Percentiles rank a stretch among this genome's conserved stretches.
Conservation (phyloP, 1,284 basidiomycete species). For the Boletellus dicymbophilus region DNA sequence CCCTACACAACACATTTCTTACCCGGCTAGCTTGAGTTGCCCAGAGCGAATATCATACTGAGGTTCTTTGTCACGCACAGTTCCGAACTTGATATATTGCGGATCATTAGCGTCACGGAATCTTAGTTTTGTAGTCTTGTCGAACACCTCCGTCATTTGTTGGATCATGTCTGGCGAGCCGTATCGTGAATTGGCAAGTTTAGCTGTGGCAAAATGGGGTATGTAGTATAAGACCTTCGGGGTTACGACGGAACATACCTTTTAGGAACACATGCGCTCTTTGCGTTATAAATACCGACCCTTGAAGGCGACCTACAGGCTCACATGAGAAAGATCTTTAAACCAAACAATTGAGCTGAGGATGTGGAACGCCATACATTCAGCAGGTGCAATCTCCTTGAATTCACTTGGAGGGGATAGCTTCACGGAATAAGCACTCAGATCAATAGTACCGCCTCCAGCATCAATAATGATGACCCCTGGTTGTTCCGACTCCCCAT, state of each 20-base stretch:
- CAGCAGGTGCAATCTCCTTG: constrained; percentile 40
- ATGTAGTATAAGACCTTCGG: background rate
- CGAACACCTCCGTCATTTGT: constrained; percentile 8
- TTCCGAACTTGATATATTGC: constrained; percentile 50
- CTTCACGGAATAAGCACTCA: constrained; percentile 45
- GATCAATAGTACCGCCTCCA: constrained; percentile 51
- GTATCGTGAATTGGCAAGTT: constrained; percentile 32
- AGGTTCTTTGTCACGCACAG: constrained; percentile 42
- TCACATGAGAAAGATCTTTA: background rate
- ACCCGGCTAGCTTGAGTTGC: constrained; percentile 46
- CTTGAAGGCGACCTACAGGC: constrained; percentile 31
- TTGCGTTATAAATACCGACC: constrained; percentile 42
- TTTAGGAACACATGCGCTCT: constrained; percentile 38
- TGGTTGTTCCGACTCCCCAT: constrained; percentile 24
- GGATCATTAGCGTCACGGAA: constrained; percentile 32
- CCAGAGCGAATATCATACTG: constrained; percentile 45
- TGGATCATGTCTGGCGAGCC: constrained; percentile 34
- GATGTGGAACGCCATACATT: constrained; percentile 39
- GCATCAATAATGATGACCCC: constrained; percentile 35
- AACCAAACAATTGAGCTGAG: rapidly evolving
- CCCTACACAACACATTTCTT: constrained; percentile 3
- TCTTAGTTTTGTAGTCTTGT: too few relatives aligned
- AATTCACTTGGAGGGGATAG: constrained; percentile 29
- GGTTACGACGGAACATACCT: constrained; percentile 19
- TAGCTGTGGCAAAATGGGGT: constrained; percentile 27